phyloP scores from a whole-genome alignment of 1,284 basidiomycete species.

The Irpex lacteus region DNA sequence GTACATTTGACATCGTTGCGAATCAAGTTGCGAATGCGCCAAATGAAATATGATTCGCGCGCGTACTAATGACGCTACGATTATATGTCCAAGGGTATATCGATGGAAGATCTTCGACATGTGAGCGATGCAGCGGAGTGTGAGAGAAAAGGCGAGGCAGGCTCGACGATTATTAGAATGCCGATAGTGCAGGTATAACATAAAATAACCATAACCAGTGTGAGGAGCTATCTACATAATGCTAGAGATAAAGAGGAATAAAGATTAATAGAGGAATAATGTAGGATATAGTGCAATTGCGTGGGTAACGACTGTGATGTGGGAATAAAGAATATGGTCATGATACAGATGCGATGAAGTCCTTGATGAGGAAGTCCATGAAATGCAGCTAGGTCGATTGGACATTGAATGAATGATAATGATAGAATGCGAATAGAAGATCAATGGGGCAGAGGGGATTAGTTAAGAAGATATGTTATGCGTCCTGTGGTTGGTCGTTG shows the following conservation, averaged over 20 bases:
- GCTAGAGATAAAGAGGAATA: background rate
- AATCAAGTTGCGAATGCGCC: background rate
- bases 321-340: constrained; percentile 4
- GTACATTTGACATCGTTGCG: background rate
- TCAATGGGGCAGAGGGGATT: background rate
- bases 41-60: background rate
- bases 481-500: background rate
- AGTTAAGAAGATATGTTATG: background rate
- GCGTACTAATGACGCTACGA: background rate
- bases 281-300: constrained; percentile 2
- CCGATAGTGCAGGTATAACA: background rate
- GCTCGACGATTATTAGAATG: background rate
- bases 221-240: background rate
- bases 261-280: constrained; percentile 8
- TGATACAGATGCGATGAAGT: constrained; percentile 8
- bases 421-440: constrained; percentile 10
- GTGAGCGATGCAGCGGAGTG: background rate
- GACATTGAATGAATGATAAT: constrained; percentile 9
- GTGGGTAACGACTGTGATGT: constrained; percentile 3
- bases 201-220: background rate
- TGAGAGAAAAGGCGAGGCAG: background rate
- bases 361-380: constrained; percentile 2
- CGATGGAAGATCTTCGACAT: background rate
- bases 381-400: background rate
- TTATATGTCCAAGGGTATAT: background rate